These are phyloP conservation scores for Pseudozyma sp. DNA, from an alignment of 1,284 basidiomycete genomes.

Conservation along the genomic window DNA sequence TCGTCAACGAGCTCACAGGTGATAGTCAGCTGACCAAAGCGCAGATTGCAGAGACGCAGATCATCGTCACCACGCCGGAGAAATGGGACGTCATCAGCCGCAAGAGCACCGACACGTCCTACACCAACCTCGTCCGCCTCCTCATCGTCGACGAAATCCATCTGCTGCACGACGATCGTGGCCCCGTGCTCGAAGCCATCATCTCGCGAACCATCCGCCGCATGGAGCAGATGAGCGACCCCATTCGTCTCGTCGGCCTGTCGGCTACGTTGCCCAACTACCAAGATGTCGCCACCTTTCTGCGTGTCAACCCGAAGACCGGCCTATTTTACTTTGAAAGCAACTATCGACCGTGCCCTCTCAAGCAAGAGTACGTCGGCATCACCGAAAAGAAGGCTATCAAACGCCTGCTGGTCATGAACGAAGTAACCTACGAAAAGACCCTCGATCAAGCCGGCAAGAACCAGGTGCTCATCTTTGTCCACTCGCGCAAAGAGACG, in stretches of 20 bases:
- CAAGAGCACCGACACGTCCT: constrained; percentile 95
- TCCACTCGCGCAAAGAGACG: constrained; percentile 97
- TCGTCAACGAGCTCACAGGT: constrained; percentile 94
- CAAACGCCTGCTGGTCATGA: constrained; percentile 97
- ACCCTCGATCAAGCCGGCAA: constrained; percentile 66
- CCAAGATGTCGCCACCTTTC: constrained; percentile 97
- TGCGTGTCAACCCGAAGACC: constrained; percentile 90
- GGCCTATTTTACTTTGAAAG: constrained; percentile 95
- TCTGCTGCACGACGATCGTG: constrained; percentile 95
- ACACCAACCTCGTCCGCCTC: constrained; percentile 95
- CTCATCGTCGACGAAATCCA: constrained; percentile 99
- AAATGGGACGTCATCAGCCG: constrained; percentile 98
- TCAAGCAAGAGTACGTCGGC: constrained; percentile 97
- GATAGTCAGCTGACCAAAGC: constrained; percentile 98
- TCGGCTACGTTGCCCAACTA: constrained; percentile 98
- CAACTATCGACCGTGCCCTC: constrained; percentile 90
- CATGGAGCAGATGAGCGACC: constrained; percentile 85
- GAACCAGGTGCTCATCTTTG: constrained; percentile 80
- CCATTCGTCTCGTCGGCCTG: constrained; percentile 91
- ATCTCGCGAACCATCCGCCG: constrained; percentile 89
- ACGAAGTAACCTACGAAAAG: constrained; percentile 99
- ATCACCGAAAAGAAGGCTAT: constrained; percentile 99
- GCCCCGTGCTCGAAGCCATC: constrained; percentile 93
- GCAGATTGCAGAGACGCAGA: constrained; percentile 95
- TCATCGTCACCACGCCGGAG: constrained; percentile 98